These are phyloP conservation scores for Umbelopsis ramanniana DNA, from an alignment of 192 early-diverging fungal genomes.

Conservation along the genomic window DNA sequence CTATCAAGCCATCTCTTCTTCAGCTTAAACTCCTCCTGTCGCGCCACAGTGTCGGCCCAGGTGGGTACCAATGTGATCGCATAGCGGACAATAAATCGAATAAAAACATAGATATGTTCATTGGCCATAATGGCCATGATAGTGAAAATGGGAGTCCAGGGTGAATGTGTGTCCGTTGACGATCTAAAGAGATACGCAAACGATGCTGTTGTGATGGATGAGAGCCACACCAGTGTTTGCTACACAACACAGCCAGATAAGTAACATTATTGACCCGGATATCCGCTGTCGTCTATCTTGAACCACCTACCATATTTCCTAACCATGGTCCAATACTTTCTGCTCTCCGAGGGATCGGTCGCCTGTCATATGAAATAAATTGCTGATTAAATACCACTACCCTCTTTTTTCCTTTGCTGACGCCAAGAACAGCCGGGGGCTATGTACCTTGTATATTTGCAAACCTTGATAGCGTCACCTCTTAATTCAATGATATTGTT, in stretches of 20 bases:
- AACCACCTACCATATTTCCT: slow-evolving; percentile 36
- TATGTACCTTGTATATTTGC: slow-evolving; percentile 61
- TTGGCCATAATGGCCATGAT: slow-evolving; percentile 38
- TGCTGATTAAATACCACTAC: neutral
- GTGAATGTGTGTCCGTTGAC: slow-evolving; percentile 37
- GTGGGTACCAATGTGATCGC: slow-evolving; percentile 32
- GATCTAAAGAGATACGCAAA: slow-evolving; percentile 59
- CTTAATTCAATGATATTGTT: slow-evolving; percentile 95
- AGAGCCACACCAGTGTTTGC: slow-evolving; percentile 54
- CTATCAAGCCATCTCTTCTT: slow-evolving; percentile 42
- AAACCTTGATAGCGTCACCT: slow-evolving; percentile 90
- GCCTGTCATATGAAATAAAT: slow-evolving; percentile 28
- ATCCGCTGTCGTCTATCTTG: neutral
- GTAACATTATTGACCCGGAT: neutral
- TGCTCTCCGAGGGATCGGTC: slow-evolving; percentile 39
- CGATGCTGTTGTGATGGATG: slow-evolving; percentile 63
- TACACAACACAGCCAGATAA: slow-evolving; percentile 16
- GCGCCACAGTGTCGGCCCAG: slow-evolving; percentile 35
- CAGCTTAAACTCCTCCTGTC: slow-evolving; percentile 41
- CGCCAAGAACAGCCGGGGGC: too few species aligned
- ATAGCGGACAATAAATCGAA: slow-evolving; percentile 27
- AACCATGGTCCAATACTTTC: slow-evolving; percentile 46
- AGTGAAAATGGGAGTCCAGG: slow-evolving; percentile 35
- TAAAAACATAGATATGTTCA: slow-evolving; percentile 42
- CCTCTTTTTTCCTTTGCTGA: too few species aligned